Base-by-base conservation (phyloP, 2,329 filamentous ascomycete genomes). In the Trichoderma sp. region DNA sequence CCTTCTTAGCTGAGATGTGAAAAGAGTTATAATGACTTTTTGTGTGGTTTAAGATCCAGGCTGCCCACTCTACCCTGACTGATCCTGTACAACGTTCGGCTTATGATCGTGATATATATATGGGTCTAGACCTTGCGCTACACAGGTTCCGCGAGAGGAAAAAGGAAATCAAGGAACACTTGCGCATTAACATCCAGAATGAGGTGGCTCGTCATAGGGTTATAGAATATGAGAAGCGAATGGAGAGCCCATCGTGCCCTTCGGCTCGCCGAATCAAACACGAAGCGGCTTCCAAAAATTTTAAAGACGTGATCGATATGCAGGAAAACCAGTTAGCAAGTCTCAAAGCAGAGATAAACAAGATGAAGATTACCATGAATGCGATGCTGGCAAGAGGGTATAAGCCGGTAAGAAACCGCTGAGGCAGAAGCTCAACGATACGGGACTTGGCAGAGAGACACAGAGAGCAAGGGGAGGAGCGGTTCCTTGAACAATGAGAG, bases 141-240 rank as follows among this genome's bases (percentile, higher is more conserved):
- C 21, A 12, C 21, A 2, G 0, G 47, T 53, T 53, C 4, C 47
- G 9, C 11, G 21, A 53, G 47, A 53, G 4, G n/a, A 53, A 51
- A 1, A 51, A 12, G 0, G 0, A 2, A 12, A 3, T 51, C n/a
- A 14, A 51, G n/a, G n/a, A 12, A 51, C 4, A 51, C 9, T 21
- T 51, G 9, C 43, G 43, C n/a, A 21, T 21, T 2, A 21, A 21
- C n/a, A 21, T 51, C 0, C 43, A 12, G n/a, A 12, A 21, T 24
- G n/a, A 21, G n/a, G 47, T 24, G 47, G n/a, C 1, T 5, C 9
- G 18, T 3, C 47, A 24, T 53, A 24, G 0, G 0, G 0, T 24
- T 24, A 53, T 53, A 53, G 47, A 53, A 53, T 11, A 6, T 53
- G n/a, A 24, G 11, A 24, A 53, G n/a, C 11, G 0, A 24, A 21